Evolutionary conservation across 1,284 basidiomycete species (phyloP).

Genomic region (Trametes pubescens): DNA sequence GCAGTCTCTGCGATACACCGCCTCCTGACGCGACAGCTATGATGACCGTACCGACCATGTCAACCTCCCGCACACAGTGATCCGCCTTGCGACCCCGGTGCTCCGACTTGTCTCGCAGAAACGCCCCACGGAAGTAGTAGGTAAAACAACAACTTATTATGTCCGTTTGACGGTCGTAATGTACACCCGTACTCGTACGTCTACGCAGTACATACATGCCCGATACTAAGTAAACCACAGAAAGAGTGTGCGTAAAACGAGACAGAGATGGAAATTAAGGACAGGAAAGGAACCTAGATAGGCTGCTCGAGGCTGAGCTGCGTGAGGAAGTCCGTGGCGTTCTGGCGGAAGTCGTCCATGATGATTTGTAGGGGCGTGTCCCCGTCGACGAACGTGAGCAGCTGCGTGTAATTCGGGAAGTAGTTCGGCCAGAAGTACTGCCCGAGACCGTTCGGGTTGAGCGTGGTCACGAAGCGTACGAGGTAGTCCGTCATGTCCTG

Average conservation of each 20-base stretch:
- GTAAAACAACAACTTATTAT: neutral
- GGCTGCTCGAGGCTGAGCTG: slow-evolving; percentile 9
- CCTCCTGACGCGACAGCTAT: too few relatives aligned
- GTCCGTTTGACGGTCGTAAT: neutral
- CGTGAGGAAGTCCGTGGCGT: slow-evolving; percentile 15
- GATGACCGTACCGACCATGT: too few relatives aligned
- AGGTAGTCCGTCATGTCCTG: slow-evolving; percentile 25
- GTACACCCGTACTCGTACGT: neutral
- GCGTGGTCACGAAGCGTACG: slow-evolving; percentile 24
- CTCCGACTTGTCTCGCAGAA: too few relatives aligned
- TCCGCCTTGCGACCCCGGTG: too few relatives aligned
- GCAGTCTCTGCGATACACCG: too few relatives aligned
- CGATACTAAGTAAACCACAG: neutral
- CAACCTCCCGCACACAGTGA: too few relatives aligned
- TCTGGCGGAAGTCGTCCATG: slow-evolving; percentile 14
- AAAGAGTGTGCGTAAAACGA: neutral
- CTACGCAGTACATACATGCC: neutral
- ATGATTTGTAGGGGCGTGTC: slow-evolving; percentile 6
- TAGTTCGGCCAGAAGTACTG: slow-evolving; percentile 14
- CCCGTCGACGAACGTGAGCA: slow-evolving; percentile 30
- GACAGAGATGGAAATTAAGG: neutral
- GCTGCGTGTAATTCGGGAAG: neutral
- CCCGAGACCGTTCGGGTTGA: slow-evolving; percentile 45
- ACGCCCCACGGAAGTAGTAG: too few relatives aligned
- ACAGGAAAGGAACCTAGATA: neutral